Evolutionary conservation across 208 protist genomes (phyloP).

Genomic region (Willaertia magna): DNA sequence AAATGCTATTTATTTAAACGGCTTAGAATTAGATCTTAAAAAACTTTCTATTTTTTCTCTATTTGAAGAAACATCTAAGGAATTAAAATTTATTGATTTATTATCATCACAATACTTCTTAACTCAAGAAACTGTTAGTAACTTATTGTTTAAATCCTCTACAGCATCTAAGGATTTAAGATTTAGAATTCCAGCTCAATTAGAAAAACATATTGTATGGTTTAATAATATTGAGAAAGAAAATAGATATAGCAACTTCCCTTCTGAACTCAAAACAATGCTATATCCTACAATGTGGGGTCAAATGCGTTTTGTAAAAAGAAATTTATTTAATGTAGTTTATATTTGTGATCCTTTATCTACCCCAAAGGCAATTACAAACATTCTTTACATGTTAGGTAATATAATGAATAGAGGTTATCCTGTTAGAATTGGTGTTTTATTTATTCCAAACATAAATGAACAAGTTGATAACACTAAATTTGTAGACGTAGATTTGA

Average conservation of each 20-base stretch:
- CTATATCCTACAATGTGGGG: neutral
- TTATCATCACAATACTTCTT: neutral
- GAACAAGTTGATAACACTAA: neutral
- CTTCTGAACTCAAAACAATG: neutral
- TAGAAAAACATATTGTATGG: neutral
- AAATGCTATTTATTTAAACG: neutral
- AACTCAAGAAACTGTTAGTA: neutral
- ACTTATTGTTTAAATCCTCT: neutral
- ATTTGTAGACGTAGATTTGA: neutral
- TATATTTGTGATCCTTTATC: neutral
- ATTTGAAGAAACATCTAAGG: neutral
- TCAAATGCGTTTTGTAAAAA: conserved; percentile 1
- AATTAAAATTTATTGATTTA: neutral
- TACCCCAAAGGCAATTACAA: neutral
- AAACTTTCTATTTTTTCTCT: neutral
- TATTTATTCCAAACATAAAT: neutral
- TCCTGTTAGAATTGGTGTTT: neutral
- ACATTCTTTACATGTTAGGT: neutral
- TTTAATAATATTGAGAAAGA: conserved; percentile 6
- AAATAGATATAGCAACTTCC: neutral
- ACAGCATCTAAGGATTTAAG: neutral
- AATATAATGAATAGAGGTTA: neutral
- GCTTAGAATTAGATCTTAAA: neutral
- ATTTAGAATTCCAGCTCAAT: neutral
- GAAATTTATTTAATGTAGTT: neutral